Percentiles rank a stretch among this genome's conserved stretches.
These are phyloP conservation scores for Fusarium proliferatum DNA, from an alignment of 2,329 filamentous ascomycete genomes.

Conservation along the genomic window DNA sequence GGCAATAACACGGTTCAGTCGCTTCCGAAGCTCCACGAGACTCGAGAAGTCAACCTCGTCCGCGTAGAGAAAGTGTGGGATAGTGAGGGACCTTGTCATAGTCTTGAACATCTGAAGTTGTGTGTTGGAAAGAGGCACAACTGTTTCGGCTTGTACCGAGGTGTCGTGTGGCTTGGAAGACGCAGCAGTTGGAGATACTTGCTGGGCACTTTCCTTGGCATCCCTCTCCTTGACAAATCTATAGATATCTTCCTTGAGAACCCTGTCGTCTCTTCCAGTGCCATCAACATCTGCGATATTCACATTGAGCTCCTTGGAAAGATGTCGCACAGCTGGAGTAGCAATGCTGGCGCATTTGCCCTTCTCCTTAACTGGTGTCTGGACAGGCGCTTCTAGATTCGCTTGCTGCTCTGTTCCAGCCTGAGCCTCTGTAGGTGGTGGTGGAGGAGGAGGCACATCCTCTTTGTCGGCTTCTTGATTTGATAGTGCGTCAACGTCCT, in stretches of 20 bases:
- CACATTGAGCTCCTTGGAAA: slow-evolving; percentile 82
- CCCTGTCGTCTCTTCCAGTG: slow-evolving; percentile 89
- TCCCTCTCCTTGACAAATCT: slow-evolving; percentile 71
- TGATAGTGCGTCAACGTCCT: slow-evolving; percentile 51
- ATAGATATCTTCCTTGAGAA: slow-evolving; percentile 92
- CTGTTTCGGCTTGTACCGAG: slow-evolving; percentile 73
- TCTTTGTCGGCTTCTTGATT: slow-evolving; percentile 48
- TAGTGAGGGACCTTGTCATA: slow-evolving; percentile 91
- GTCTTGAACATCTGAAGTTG: slow-evolving; percentile 97
- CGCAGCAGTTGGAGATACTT: slow-evolving; percentile 40
- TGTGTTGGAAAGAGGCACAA: slow-evolving; percentile 76
- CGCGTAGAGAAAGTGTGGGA: slow-evolving; percentile 95
- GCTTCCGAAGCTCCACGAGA: slow-evolving; percentile 77
- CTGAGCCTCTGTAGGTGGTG: slow-evolving; percentile 26
- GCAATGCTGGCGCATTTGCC: slow-evolving; percentile 80
- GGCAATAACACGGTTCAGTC: slow-evolving; percentile 75
- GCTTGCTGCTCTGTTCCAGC: slow-evolving; percentile 19
- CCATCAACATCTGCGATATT: slow-evolving; percentile 83
- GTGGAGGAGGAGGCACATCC: slow-evolving; percentile 40
- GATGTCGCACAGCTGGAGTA: slow-evolving; percentile 90
- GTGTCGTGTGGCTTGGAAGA: slow-evolving; percentile 39
- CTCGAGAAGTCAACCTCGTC: slow-evolving; percentile 87
- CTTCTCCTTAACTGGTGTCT: slow-evolving; percentile 50
- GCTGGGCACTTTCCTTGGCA: slow-evolving; percentile 43
- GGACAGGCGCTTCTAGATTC: slow-evolving; percentile 1